phyloP scores from a whole-genome alignment of 345 rosid genomes.

The Brassica incana region DNA sequence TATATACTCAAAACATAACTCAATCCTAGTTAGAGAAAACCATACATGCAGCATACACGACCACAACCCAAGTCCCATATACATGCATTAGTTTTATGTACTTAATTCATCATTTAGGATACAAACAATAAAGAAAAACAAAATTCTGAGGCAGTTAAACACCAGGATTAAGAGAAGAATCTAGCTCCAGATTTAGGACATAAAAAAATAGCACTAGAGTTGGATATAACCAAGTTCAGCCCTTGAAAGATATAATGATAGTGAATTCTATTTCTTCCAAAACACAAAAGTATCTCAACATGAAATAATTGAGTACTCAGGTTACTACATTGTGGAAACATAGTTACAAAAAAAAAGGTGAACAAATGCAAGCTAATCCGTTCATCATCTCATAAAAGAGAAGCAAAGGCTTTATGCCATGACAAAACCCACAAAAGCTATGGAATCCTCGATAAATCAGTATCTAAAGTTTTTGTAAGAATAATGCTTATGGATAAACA shows the following conservation, averaged over 20 bases:
- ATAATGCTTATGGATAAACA: background rate
- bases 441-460: background rate
- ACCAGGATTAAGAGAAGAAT: background rate
- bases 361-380: background rate
- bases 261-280: too few species aligned
- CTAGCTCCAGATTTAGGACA: background rate
- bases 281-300: conserved; percentile 17
- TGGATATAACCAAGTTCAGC: background rate
- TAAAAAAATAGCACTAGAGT: background rate
- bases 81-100: background rate
- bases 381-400: conserved; percentile 21
- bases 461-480: background rate
- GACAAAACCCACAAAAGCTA: background rate
- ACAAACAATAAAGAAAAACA: background rate
- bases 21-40: background rate
- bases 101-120: background rate
- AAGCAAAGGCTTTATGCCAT: conserved; percentile 1
- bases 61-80: background rate
- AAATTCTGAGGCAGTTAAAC: background rate
- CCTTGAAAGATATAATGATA: too few species aligned
- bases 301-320: background rate
- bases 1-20: background rate
- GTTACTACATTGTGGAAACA: background rate
- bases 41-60: background rate
- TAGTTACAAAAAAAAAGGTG: background rate